phyloP scores from a whole-genome alignment of 805 yeast species.

The Saccharomyces jurei region DNA sequence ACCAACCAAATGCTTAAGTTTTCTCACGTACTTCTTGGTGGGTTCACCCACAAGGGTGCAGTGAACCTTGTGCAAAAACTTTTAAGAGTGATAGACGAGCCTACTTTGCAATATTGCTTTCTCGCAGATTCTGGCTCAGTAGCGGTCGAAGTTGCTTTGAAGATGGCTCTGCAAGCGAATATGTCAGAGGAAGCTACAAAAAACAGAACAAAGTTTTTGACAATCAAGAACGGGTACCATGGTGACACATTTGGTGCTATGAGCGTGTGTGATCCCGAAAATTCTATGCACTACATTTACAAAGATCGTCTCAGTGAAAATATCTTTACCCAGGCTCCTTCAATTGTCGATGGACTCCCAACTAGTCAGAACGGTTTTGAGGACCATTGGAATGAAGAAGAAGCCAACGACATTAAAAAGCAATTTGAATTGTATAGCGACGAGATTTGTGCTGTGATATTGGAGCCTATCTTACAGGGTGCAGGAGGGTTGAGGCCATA shows the following conservation, averaged over 20 bases:
- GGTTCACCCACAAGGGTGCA: slow-evolving; percentile 28
- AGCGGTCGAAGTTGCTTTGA: slow-evolving; percentile 35
- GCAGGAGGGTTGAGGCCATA: slow-evolving; percentile 35
- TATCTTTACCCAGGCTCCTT: slow-evolving; percentile 25
- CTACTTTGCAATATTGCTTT: slow-evolving; percentile 13
- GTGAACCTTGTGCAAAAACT: slow-evolving; percentile 24
- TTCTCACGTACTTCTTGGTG: slow-evolving; percentile 28
- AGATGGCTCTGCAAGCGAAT: slow-evolving; percentile 30
- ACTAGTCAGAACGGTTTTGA: slow-evolving; percentile 6
- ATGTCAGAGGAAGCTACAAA: slow-evolving; percentile 21
- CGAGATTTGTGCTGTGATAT: slow-evolving; percentile 31
- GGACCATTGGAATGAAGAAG: slow-evolving; percentile 18
- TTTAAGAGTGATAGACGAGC: slow-evolving; percentile 25
- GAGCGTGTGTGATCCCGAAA: slow-evolving; percentile 31
- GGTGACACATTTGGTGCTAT: slow-evolving; percentile 36
- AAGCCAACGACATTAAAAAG: slow-evolving; percentile 23
- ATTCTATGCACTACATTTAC: slow-evolving; percentile 30
- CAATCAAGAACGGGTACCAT: slow-evolving; percentile 32
- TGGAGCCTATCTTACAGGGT: slow-evolving; percentile 35
- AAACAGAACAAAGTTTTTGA: slow-evolving; percentile 21
- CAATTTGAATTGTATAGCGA: slow-evolving; percentile 25
- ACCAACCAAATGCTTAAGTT: slow-evolving; percentile 25
- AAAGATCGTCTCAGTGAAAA: slow-evolving; percentile 26
- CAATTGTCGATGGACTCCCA: slow-evolving; percentile 9
- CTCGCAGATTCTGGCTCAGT: slow-evolving; percentile 28